Base-by-base conservation (phyloP, 371 early-diverging fungal species). In the Nematocida ironsii region DNA sequence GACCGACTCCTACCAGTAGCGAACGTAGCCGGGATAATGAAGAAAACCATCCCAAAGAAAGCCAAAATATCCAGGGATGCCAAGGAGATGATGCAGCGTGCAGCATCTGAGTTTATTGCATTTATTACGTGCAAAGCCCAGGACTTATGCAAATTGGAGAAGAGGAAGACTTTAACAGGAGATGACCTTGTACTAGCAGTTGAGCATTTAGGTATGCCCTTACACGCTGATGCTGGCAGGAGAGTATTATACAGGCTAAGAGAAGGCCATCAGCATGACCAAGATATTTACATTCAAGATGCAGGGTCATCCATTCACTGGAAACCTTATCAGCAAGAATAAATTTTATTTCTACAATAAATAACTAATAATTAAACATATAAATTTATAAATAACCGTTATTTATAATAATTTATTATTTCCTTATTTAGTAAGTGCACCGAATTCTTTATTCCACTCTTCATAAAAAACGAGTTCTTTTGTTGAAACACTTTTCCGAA, bases 11-110 rank as follows among this genome's bases (percentile, higher is more conserved):
- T 98, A 58, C 99, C 99, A 50, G 90, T 91, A 57, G 92, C 91
- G 73, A 95, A 95, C 88, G 95, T 98, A 25, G 93, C 95, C 7
- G 91, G 97, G 76, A 95, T 98, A 66, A 98, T 98, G 97, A 98
- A 98, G 87, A 90, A 91, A 55, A 93, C 95, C 13, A 89, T 98
- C 62, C 99, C 99, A 0, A 93, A 92, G 50, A 94, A 92, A 84
- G 96, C 96, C 25, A 98, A 98, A 85, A 94, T 98, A 70, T 93
- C 97, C 39, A 97, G 96, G 85, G 97, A 97, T 83, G 96, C 98
- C 42, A 97, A 98, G 85, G 94, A 97, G 84, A 92, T 94, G 73
- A 92, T 98, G 23, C 95, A 95, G 89, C 96, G 95, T 87, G 95
- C 96, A 86, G 97, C 95, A 4, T 94, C 94, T 23, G 99, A 98